Evolutionary conservation across 805 yeast genomes (phyloP), one percentile per base, ranked within the genome.

Genomic region (Saccharomycopsis sp.): DNA sequence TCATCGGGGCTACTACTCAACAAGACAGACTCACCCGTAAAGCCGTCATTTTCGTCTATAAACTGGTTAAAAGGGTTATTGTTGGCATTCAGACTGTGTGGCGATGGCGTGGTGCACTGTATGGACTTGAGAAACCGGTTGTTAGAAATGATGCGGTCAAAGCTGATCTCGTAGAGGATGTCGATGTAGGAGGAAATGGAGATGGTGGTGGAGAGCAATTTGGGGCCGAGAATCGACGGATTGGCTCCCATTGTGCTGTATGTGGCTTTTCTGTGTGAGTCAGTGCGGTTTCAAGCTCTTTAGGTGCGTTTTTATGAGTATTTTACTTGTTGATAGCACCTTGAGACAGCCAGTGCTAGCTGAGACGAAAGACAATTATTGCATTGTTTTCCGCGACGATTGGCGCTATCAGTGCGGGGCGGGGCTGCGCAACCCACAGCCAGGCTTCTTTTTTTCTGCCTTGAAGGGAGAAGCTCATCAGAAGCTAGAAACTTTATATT

Each of bases 171-270:
- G 15, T 57, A 55, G 18, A 60, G 52, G 41, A 60, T 51, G 51
- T 60, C 63, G 24, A 60, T 53, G 34, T 60, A 60, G 12, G 63
- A 60, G 2, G 61, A 57, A 20, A 60, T 18, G 2, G 61, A 57
- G 18, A 60, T 51, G 1, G 61, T 53, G 21, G 55, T 58, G 15
- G 58, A 51, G 15, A 55, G 29, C 18, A 58, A 37, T 41, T 51
- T 46, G 15, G 61, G 61, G 5, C 56, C 61, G 12, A 58, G 37
- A 14, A 58, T 58, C 18, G 61, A 58, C 2, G 61, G 54, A 24
- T 58, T 56, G 16, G 59, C 61, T 8, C 61, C 61, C 61, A 58
- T 58, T 2, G 9, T 56, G 37, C 37, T 29, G 37, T 29, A 29
- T 29, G 37, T 29, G n/a, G n/a, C n/a, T n/a, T n/a, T n/a, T n/a